Percentiles rank a stretch among this genome's conserved stretches.
These are phyloP conservation scores for Ascochyta lentis DNA, from an alignment of 2,329 filamentous ascomycete genomes.

Conservation along the genomic window DNA sequence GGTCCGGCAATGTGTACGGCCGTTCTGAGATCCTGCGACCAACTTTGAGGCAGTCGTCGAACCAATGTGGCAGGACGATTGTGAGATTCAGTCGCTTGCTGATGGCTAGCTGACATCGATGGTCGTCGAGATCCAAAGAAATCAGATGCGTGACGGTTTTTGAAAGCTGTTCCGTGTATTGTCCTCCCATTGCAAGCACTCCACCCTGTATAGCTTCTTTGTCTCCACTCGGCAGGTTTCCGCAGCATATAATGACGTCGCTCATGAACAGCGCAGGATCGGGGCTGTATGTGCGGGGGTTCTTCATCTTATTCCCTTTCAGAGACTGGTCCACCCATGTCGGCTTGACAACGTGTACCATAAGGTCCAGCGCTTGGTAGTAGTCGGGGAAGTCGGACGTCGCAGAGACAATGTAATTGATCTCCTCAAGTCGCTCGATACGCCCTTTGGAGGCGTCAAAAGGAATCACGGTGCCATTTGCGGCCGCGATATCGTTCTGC, in stretches of 20 bases:
- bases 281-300: slow-evolving; percentile 84
- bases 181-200: slow-evolving; percentile 85
- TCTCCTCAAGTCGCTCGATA: slow-evolving; percentile 51
- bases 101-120: slow-evolving; percentile 69
- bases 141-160: slow-evolving; percentile 87
- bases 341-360: slow-evolving; percentile 84
- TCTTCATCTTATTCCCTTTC: slow-evolving; percentile 71
- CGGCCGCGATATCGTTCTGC: slow-evolving; percentile 53
- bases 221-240: slow-evolving; percentile 82
- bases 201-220: slow-evolving; percentile 92
- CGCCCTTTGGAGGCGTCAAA: slow-evolving; percentile 49
- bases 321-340: slow-evolving; percentile 80
- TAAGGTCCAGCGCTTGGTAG: slow-evolving; percentile 71
- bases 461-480: slow-evolving; percentile 57
- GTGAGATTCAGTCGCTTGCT: slow-evolving; percentile 74
- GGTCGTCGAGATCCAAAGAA: slow-evolving; percentile 76
- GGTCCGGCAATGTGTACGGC: slow-evolving; percentile 85
- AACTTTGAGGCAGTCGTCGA: slow-evolving; percentile 93
- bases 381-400: slow-evolving; percentile 95
- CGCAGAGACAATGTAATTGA: slow-evolving; percentile 73
- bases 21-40: slow-evolving; percentile 88
- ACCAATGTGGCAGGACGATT: slow-evolving; percentile 95
- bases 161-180: slow-evolving; percentile 74
- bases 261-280: slow-evolving; percentile 91
- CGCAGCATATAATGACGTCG: slow-evolving; percentile 81